Base-by-base conservation (phyloP, 805 yeast genomes). In the Cyberlindnera lachancei region DNA sequence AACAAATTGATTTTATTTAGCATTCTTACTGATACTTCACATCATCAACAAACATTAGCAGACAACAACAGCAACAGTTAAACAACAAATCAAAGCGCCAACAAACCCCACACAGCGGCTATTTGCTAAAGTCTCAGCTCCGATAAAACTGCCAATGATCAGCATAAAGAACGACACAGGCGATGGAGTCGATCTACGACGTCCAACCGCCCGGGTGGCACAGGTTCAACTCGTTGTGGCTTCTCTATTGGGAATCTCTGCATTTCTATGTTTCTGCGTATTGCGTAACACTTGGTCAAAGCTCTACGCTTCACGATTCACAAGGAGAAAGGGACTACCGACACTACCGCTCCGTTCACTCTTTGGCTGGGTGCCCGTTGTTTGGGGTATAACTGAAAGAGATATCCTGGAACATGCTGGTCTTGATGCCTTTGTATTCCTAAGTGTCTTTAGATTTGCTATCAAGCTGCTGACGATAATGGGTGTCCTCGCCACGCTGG, bases 371-470 rank as follows among this genome's bases (percentile, higher is more conserved):
- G 65, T 88, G 7, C 71, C 77, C 1, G 71, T 75, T 0, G 59
- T 90, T 11, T 72, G 71, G 50, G 56, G 56, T 10, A 75, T 88
- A 14, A 64, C 68, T 17, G 97, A 90, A 45, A 66, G 71, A 12
- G 87, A 86, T 36, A 71, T 92, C 3, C 65, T 90, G 31, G 90
- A 86, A 39, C 80, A 79, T 48, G 95, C 96, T 3, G 98, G 98
- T 0, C 59, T 90, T 27, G 98, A 90, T 59, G 96, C 96, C 1
- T 87, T 73, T 58, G 97, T 92, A 29, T 90, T 84, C 50, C 59
- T 90, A 20, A 87, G 87, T 4, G 88, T 90, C 53, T 92, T 92
- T 69, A 79, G 83, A 39, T 84, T 87, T 83, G 73, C 92, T 39
- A 83, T 88, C 30, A 74, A 75, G 52, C 61, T 84, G 7, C 56